Conservation (phyloP, 2,329 filamentous ascomycete genomes). For the Raffaelea arxii region DNA sequence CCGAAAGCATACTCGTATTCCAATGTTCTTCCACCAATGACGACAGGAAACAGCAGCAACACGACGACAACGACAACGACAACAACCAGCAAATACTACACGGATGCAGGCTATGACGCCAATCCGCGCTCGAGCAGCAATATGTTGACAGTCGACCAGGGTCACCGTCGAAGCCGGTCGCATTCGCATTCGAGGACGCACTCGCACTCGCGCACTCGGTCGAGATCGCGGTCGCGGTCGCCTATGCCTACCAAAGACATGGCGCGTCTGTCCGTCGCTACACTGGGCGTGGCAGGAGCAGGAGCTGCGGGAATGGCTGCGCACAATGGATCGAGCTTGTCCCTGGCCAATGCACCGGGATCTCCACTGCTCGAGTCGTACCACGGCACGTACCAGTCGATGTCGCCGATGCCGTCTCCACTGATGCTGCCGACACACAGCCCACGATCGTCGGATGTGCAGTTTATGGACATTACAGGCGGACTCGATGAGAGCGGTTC, state of each 20-base stretch:
- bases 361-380: slow-evolving; percentile 89
- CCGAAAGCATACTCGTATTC: too few species aligned
- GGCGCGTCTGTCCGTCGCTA: slow-evolving; percentile 42
- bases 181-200: too few species aligned
- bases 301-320: too few species aligned
- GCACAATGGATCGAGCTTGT: slow-evolving; percentile 26
- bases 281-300: slow-evolving; percentile 19
- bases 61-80: too few species aligned
- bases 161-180: slow-evolving; percentile 9
- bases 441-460: slow-evolving; percentile 16
- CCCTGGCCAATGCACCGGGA: slow-evolving; percentile 50
- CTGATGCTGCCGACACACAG: slow-evolving; percentile 45
- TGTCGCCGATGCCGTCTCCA: slow-evolving; percentile 89
- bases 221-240: slow-evolving; percentile 30
- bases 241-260: slow-evolving; percentile 40
- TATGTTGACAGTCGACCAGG: slow-evolving; percentile 32
- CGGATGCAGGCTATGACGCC: slow-evolving; percentile 18
- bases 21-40: too few species aligned
- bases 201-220: too few species aligned
- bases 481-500: slow-evolving; percentile 27
- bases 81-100: slow-evolving; percentile 19
- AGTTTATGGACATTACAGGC: slow-evolving; percentile 41
- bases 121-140: slow-evolving; percentile 23
- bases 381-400: slow-evolving; percentile 85
- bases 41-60: too few species aligned